phyloP scores from a whole-genome alignment of 306 rosid genomes.

The Casuarina cunninghamiana region DNA sequence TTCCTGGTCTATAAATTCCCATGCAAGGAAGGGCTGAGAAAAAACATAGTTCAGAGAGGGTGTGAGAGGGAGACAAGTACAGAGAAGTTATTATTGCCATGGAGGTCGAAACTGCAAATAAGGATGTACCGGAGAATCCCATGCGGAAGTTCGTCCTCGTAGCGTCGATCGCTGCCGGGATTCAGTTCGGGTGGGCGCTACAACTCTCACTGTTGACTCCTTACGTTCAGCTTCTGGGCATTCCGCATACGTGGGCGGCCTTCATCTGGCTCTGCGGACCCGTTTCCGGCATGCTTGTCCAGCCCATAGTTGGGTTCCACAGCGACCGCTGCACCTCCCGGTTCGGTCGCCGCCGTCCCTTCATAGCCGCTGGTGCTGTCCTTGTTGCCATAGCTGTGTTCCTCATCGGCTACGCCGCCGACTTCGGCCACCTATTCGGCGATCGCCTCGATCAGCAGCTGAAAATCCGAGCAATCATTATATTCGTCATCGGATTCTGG shows the following conservation, averaged over 20 bases:
- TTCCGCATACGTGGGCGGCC: conserved; percentile 68
- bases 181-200: conserved; percentile 91
- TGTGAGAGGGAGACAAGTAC: neutral
- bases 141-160: conserved; percentile 51
- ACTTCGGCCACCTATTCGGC: conserved; percentile 62
- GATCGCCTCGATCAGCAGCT: conserved; percentile 17
- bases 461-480: conserved; percentile 57
- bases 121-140: conserved; percentile 22
- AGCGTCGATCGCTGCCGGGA: conserved; percentile 78
- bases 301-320: conserved; percentile 80
- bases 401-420: conserved; percentile 85
- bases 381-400: conserved; percentile 67
- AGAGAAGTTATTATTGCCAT: neutral
- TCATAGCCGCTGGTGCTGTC: conserved; percentile 52
- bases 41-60: neutral
- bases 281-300: conserved; percentile 76
- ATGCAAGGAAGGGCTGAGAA: neutral
- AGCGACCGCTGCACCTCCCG: conserved; percentile 81
- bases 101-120: conserved; percentile 19
- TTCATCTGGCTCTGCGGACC: conserved; percentile 96
- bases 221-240: conserved; percentile 70
- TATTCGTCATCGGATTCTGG: conserved; percentile 78
- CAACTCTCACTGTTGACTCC: conserved; percentile 85
- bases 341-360: conserved; percentile 91
- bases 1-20: too few relatives aligned